Evolutionary conservation across 345 rosid genomes (phyloP).

Genomic region (Heritiera fomes): DNA sequence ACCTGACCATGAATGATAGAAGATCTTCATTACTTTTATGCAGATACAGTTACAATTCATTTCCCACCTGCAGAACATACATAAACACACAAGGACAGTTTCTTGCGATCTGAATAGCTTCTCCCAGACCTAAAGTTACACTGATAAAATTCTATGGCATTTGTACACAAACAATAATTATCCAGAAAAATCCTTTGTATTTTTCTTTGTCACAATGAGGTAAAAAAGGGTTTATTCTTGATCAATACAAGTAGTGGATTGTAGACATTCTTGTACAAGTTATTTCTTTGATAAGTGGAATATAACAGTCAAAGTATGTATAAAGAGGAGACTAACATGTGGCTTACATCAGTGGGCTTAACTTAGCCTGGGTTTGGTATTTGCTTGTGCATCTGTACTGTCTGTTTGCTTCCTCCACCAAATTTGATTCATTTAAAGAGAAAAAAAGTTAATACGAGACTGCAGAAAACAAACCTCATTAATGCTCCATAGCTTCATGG

Average conservation of each 20-base stretch:
- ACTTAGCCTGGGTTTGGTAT: not conserved
- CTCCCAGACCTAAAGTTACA: conserved; percentile 2
- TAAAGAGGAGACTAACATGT: not conserved
- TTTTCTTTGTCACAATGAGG: not conserved
- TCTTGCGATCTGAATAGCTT: not conserved
- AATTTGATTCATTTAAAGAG: not conserved
- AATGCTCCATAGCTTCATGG: conserved; percentile 95
- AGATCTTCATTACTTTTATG: conserved; percentile 7
- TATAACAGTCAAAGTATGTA: not conserved
- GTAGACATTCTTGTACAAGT: not conserved
- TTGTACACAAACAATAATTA: not conserved
- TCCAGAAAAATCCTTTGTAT: not conserved
- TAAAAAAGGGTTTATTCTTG: not conserved
- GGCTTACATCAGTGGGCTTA: not conserved
- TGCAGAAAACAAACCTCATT: conserved; percentile 61
- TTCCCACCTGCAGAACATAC: conserved; percentile 5
- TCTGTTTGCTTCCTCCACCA: conserved; percentile 28
- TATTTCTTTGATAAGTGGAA: not conserved
- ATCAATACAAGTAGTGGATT: not conserved
- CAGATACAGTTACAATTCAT: conserved; percentile 1
- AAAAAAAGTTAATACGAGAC: conserved; percentile 22
- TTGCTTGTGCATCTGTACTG: not conserved
- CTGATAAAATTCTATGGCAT: not conserved
- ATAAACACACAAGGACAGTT: not conserved
- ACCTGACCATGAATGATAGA: conserved; percentile 3